These are phyloP conservation scores for Solanum chacoense DNA, from an alignment of 305 asterid genomes.

Conservation along the genomic window DNA sequence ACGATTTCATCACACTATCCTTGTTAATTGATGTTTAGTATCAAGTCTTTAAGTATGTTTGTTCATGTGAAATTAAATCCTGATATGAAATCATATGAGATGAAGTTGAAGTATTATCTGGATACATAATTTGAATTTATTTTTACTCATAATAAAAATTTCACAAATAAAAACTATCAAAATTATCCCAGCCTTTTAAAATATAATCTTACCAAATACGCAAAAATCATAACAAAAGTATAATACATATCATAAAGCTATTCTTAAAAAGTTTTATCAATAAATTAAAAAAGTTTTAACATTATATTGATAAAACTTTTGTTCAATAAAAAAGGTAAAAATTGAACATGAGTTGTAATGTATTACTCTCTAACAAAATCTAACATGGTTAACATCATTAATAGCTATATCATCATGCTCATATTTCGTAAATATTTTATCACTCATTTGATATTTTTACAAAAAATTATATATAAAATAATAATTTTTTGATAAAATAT, in stretches of 20 bases:
- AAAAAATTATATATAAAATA: no score
- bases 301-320: no score
- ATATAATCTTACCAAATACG: background rate
- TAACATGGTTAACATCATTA: background rate
- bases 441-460: background rate
- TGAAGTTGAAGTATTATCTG: background rate
- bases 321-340: background rate
- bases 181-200: background rate
- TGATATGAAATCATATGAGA: background rate
- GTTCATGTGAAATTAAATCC: background rate
- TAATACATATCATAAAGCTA: background rate
- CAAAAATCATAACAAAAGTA: background rate
- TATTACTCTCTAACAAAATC: background rate
- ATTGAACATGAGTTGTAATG: background rate
- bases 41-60: no score
- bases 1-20: background rate
- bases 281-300: background rate
- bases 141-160: background rate
- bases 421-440: no score
- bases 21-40: no score
- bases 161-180: background rate
- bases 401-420: background rate
- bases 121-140: no score
- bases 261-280: background rate
- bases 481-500: no score